Evolutionary conservation across 2,329 filamentous ascomycete genomes (phyloP), one percentile per base, ranked within the genome.

Genomic region (Cyphellophora attinorum): DNA sequence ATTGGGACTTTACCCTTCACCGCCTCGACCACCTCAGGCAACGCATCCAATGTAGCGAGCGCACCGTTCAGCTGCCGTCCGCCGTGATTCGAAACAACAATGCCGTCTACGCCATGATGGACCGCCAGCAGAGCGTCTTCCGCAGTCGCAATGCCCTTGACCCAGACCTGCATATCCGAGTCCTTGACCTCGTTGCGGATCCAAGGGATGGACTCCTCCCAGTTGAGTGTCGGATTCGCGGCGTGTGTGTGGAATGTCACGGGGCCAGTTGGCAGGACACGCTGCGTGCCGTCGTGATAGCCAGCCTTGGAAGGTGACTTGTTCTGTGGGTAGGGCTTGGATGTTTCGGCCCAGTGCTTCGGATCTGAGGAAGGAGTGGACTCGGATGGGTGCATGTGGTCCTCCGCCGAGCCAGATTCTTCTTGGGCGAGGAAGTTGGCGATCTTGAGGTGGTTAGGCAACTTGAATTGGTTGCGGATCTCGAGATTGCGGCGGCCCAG

Each of bases 161-260:
- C 43, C 45, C 45, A 48, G 8, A 46, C 45, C 33, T 46, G 27
- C 45, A 48, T 48, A 6, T 35, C 33, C 2, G 34, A 11, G n/a
- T 23, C 36, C 5, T 25, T 31, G 13, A 23, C 29, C 2, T 31
- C 35, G 12, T 38, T 17, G 13, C 44, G 43, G 6, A 46, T 35
- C 41, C 45, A 48, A 3, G 45, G 43, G 27, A 48, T 44, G 6
- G 38, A 33, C 11, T 44, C 37, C 29, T 48, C 45, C 45, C 45
- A 48, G 19, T 19, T 37, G 11, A 96, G 74, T 0, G 72, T 69
- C 0, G 89, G 88, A 55, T 86, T 95, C 6, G 86, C 88, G 54
- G 96, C 89, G 59, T 96, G 96, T 10, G 89, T 95, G 11, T 91
- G 88, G 56, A 93, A 98, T 1, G 89, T 96, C 47, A 96, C 79